Percentiles rank a stretch among this genome's conserved stretches.
These are phyloP conservation scores for Cordyceps militaris DNA, from an alignment of 2,329 filamentous ascomycete species.

Conservation along the genomic window DNA sequence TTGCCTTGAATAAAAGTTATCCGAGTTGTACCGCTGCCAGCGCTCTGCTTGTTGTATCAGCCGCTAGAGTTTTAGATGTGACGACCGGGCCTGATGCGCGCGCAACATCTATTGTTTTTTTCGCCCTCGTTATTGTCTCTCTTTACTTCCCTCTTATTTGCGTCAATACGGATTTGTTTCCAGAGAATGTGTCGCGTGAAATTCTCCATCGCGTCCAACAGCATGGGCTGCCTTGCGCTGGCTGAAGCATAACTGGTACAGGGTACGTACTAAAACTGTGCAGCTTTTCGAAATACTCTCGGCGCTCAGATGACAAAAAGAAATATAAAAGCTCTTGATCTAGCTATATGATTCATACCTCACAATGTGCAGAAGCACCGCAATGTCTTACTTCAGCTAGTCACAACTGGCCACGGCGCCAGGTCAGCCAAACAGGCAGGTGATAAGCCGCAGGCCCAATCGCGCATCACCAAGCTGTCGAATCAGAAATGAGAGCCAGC, in stretches of 20 bases:
- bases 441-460: neutral
- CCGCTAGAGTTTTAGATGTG: too few relatives aligned
- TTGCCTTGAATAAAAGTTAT: too few relatives aligned
- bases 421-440: neutral
- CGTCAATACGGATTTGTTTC: too few relatives aligned
- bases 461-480: neutral
- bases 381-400: too few relatives aligned
- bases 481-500: neutral
- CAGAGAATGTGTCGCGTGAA: neutral
- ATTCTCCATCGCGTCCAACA: neutral
- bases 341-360: too few relatives aligned
- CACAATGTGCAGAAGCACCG: too few relatives aligned
- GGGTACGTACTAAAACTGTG: neutral
- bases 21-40: neutral
- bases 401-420: neutral
- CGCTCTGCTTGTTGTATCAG: neutral
- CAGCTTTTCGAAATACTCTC: neutral
- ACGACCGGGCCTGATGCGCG: too few relatives aligned
- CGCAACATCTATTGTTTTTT: too few relatives aligned
- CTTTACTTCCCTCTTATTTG: too few relatives aligned
- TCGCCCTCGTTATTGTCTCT: too few relatives aligned
- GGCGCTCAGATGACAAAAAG: too few relatives aligned
- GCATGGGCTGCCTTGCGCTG: neutral
- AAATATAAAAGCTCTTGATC: too few relatives aligned
- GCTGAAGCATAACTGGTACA: constrained; percentile 5